Evolutionary conservation across 768 basidiomycete genomes (phyloP), one percentile per base, ranked within the genome.

Genomic region (Phanerochaete sordida): DNA sequence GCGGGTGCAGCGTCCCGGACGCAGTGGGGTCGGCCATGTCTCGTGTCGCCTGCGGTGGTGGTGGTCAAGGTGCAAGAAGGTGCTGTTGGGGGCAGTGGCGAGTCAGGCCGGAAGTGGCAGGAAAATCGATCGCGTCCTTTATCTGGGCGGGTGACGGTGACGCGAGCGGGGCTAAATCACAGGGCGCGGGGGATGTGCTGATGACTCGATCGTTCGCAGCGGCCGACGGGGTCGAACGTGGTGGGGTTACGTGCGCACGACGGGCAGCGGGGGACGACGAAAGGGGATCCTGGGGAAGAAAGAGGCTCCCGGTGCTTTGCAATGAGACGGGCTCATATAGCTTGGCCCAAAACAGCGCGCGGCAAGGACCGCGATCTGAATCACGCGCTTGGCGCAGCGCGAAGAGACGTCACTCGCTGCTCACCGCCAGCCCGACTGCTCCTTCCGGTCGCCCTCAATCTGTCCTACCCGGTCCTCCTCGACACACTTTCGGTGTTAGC

Each of bases 1-100:
- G 83, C 24, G 90, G 90, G 60, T 91, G 90, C 55, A 92, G 70
- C 30, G 68, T 65, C 58, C 63, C 57, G 50, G 49, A 52, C 27
- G 67, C 62, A 54, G 65, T 56, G 48, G 50, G 51, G 31, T 61
- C 53, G 37, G 64, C 53, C 64, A 65, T 67, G 57, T 33, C 56
- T 44, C 45, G 28, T 30, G n/a, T n/a, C n/a, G n/a, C n/a, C n/a
- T n/a, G n/a, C 19, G 39, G 4, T 4, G 43, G 33, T 56, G 61
- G 27, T 59, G 44, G 28, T 21, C 23, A 27, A n/a, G 39, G 19
- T 9, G 19, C 39, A 43, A 43, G 39, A 43, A n/a, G 19, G 39
- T 43, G 8, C 19, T 43, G 53, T n/a, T n/a, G 28, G 28, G 48
- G 44, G 37, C 48, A 28, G 49, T 16, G 53, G 37, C 19, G 35